A percentile compares a stretch with the other conserved stretches of the same genome.
phyloP scores from a whole-genome alignment of 352 stramenopile species.

The Nothophytophthora sp. region DNA sequence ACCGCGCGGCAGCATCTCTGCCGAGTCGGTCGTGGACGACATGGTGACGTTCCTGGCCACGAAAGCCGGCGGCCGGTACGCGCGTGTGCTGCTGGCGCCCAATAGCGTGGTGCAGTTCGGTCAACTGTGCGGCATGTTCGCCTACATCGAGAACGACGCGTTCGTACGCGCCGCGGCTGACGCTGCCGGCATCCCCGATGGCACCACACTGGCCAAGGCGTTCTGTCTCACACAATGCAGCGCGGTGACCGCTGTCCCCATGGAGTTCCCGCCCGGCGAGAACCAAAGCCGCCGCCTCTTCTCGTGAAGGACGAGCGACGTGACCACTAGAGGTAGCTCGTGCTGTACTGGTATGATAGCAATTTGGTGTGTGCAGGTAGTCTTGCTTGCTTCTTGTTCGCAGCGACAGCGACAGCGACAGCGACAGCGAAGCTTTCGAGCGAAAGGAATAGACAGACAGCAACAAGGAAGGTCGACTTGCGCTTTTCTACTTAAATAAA shows the following conservation, averaged over 20 bases:
- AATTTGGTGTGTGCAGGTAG: slow-evolving; percentile 14
- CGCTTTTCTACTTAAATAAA: background rate
- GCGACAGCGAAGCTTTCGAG: background rate
- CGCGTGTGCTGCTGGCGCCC: slow-evolving; percentile 29
- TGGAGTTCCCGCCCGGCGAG: slow-evolving; percentile 39
- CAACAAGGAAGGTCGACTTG: slow-evolving; percentile 2
- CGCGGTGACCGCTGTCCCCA: slow-evolving; percentile 27
- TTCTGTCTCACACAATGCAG: slow-evolving; percentile 36
- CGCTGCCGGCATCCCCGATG: slow-evolving; percentile 13
- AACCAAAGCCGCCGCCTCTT: slow-evolving; percentile 33
- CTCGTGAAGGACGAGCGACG: slow-evolving; percentile 13
- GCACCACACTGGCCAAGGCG: slow-evolving; percentile 31
- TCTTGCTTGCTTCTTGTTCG: background rate
- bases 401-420: background rate
- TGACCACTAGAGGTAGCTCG: too few species aligned
- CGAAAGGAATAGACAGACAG: slow-evolving; percentile 1
- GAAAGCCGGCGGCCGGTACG: slow-evolving; percentile 30
- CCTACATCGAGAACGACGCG: slow-evolving; percentile 41
- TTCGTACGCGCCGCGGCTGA: slow-evolving; percentile 34
- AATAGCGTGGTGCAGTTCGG: slow-evolving; percentile 46
- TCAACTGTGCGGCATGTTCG: slow-evolving; percentile 44
- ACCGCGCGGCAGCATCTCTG: slow-evolving; percentile 29
- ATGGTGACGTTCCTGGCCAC: slow-evolving; percentile 34
- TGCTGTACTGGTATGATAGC: slow-evolving; percentile 32
- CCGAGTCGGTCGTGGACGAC: slow-evolving; percentile 38